A percentile compares a stretch with the other conserved stretches of the same genome.
Conservation (phyloP, 208 protist species). For the Trypanosoma brucei region DNA sequence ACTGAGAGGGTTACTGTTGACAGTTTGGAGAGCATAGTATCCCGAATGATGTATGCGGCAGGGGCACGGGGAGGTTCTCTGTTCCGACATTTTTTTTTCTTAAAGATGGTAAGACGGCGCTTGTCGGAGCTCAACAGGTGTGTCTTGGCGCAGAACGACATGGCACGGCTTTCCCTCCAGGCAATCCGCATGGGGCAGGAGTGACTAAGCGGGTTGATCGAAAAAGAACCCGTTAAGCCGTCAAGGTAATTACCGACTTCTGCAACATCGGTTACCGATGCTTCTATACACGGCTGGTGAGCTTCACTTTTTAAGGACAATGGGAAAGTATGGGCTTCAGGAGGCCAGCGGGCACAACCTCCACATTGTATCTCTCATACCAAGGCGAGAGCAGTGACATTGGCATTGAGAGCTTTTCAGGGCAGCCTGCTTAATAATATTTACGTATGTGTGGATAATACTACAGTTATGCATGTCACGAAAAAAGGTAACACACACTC, state of each 20-base stretch:
- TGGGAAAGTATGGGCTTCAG: background rate
- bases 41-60: background rate
- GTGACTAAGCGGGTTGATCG: background rate
- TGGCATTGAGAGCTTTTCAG: background rate
- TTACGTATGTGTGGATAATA: background rate
- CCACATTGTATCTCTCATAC: slow-evolving; percentile 3
- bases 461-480: slow-evolving; percentile 2
- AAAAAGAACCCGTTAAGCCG: background rate
- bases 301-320: background rate
- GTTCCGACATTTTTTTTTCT: background rate
- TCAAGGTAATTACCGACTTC: background rate
- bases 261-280: background rate
- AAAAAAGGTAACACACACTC: background rate
- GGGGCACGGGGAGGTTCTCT: background rate
- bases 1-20: background rate
- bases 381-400: background rate
- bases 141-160: background rate
- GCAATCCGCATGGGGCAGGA: background rate
- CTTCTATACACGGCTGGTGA: background rate
- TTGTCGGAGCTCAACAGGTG: background rate
- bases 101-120: background rate
- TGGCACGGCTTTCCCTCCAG: background rate
- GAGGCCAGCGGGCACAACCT: background rate
- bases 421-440: background rate
- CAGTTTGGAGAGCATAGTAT: background rate